Evolutionary conservation across 768 basidiomycete genomes (phyloP), one percentile per base, ranked within the genome.

Genomic region (Lentinula sp.): DNA sequence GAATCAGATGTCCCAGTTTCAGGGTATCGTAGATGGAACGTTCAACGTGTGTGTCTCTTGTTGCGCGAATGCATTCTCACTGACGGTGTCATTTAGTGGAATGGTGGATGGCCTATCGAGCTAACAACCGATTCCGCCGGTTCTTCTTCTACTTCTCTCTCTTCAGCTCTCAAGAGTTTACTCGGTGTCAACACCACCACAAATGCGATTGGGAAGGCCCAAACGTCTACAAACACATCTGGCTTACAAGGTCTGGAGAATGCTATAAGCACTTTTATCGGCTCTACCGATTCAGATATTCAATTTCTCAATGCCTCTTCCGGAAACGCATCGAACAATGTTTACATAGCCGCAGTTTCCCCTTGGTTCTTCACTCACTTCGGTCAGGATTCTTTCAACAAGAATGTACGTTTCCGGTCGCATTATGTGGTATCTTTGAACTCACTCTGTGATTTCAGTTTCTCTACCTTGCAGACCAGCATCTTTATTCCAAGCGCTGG

Each of bases 331-430:
- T 42, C 28, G 5, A 40, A 50, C 70, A 60, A 52, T 28, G 39
- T 60, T 7, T 82, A 80, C 64, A 80, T 77, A 77, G 82, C 74
- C 5, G 75, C 87, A 13, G 84, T 85, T 32, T 84, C 88, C 10
- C 87, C 89, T 13, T 85, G 86, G 83, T 92, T 92, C 76, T 91
- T 88, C 70, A 88, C 89, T 2, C 89, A 92, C 69, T 91, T 89
- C 68, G 78, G 84, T 31, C 71, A 77, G 10, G 70, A 89, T 57
- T 77, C 82, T 1, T 90, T 81, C 68, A 83, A 91, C 72, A 91
- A 92, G 70, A 91, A 91, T 67, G 85, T 86, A 63, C 59, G 80
- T 73, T 16, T n/a, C 43, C 15, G 39, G 55, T n/a, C 46, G 48
- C 2, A 21, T 35, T 42, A 31, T 15, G 46, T 63, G 23, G 67